phyloP scores from a whole-genome alignment of 306 rosid genomes.

The Begonia loranthoides region DNA sequence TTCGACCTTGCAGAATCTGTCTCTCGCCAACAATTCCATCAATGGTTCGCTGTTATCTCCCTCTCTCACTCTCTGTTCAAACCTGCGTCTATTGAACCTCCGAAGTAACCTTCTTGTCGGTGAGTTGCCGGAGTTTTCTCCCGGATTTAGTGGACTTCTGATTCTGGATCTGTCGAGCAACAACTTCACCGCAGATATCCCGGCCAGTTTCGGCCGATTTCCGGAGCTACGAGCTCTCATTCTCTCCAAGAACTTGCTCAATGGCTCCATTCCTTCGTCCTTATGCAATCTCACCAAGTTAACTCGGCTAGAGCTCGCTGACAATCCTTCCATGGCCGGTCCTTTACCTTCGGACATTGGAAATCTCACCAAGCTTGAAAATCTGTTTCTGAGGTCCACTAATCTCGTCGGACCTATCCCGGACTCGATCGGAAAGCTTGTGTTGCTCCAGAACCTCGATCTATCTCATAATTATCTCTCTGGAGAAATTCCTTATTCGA shows the following conservation, averaged over 20 bases:
- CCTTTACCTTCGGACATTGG: slow-evolving; percentile 59
- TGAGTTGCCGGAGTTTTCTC: slow-evolving; percentile 40
- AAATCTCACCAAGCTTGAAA: slow-evolving; percentile 38
- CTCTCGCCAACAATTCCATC: slow-evolving; percentile 16
- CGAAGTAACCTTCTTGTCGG: slow-evolving; percentile 37
- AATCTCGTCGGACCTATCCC: slow-evolving; percentile 50
- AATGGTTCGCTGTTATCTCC: slow-evolving; percentile 28
- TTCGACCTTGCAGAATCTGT: slow-evolving; percentile 39
- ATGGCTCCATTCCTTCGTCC: slow-evolving; percentile 44
- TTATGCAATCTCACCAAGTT: slow-evolving; percentile 52
- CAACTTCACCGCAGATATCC: slow-evolving; percentile 62
- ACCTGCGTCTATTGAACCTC: slow-evolving; percentile 39
- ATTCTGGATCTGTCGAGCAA: slow-evolving; percentile 36
- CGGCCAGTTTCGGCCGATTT: slow-evolving; percentile 39
- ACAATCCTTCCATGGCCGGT: slow-evolving; percentile 22
- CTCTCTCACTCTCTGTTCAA: slow-evolving; percentile 40
- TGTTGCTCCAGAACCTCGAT: slow-evolving; percentile 40
- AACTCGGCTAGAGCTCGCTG: slow-evolving; percentile 26
- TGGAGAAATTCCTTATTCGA: slow-evolving; percentile 47
- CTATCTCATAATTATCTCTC: slow-evolving; percentile 34
- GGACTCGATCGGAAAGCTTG: slow-evolving; percentile 48
- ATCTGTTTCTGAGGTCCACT: slow-evolving; percentile 6
- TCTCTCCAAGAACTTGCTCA: slow-evolving; percentile 32
- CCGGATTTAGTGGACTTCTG: slow-evolving; percentile 19
- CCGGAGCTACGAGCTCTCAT: slow-evolving; percentile 20